phyloP scores from a whole-genome alignment of 768 basidiomycete species.

The Sarcomyxa edulis region DNA sequence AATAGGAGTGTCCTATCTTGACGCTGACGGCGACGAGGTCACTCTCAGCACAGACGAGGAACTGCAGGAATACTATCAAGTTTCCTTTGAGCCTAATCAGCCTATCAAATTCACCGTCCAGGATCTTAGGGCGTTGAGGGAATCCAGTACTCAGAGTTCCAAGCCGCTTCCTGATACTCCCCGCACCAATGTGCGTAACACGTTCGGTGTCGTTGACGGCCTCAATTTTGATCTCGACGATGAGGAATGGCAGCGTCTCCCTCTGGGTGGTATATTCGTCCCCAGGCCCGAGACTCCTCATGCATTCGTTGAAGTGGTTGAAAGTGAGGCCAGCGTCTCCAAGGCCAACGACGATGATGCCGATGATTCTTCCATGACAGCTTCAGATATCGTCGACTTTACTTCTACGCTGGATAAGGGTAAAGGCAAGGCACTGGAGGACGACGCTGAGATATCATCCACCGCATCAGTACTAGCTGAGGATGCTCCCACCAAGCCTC shows the following conservation, averaged over 20 bases:
- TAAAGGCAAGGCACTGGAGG: slow-evolving; percentile 38
- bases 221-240: slow-evolving; percentile 40
- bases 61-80: slow-evolving; percentile 64
- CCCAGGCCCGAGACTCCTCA: slow-evolving; percentile 39
- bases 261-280: slow-evolving; percentile 37
- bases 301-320: slow-evolving; percentile 59
- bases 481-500: slow-evolving; percentile 47
- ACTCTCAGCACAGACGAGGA: slow-evolving; percentile 76
- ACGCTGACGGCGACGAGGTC: slow-evolving; percentile 69
- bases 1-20: slow-evolving; percentile 67
- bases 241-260: slow-evolving; percentile 63
- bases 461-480: slow-evolving; percentile 35
- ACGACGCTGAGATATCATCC: slow-evolving; percentile 27
- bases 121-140: slow-evolving; percentile 43
- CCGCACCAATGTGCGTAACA: slow-evolving; percentile 42
- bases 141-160: slow-evolving; percentile 10
- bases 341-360: slow-evolving; percentile 22
- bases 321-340: slow-evolving; percentile 28
- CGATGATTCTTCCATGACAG: slow-evolving; percentile 17
- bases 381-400: slow-evolving; percentile 7
- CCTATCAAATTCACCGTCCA: slow-evolving; percentile 58
- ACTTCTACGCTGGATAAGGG: slow-evolving; percentile 33
- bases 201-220: slow-evolving; percentile 46
- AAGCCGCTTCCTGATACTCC: slow-evolving; percentile 26
- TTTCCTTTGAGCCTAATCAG: slow-evolving; percentile 22